These are phyloP conservation scores for Penicillium sp. DNA, from an alignment of 2,329 filamentous ascomycete species.

Conservation along the genomic window DNA sequence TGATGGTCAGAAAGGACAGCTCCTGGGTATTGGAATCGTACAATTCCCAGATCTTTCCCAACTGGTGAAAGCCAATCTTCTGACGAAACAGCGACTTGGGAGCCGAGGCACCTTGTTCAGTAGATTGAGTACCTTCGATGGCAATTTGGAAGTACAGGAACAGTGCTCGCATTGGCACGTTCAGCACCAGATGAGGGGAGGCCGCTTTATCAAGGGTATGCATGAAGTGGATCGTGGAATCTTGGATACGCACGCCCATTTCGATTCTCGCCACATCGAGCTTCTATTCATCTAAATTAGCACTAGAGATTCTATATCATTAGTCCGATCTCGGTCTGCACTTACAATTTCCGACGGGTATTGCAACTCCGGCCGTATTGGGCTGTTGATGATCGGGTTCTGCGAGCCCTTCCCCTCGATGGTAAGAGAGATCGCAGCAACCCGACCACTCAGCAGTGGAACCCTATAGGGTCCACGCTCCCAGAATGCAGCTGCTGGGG, in stretches of 20 bases:
- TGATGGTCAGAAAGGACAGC: slow-evolving; percentile 37
- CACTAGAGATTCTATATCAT: neutral
- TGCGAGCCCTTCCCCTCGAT: slow-evolving; percentile 26
- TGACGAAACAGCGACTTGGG: slow-evolving; percentile 40
- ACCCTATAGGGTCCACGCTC: slow-evolving; percentile 24
- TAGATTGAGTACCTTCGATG: neutral
- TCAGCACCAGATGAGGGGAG: slow-evolving; percentile 35
- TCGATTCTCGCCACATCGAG: slow-evolving; percentile 51
- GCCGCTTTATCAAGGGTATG: slow-evolving; percentile 42
- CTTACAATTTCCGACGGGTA: slow-evolving; percentile 41
- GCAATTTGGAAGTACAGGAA: slow-evolving; percentile 46
- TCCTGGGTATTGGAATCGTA: slow-evolving; percentile 15
- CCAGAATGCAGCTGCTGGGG: slow-evolving; percentile 56
- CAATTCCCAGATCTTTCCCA: slow-evolving; percentile 41
- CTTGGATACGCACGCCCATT: too few species aligned
- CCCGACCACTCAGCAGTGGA: slow-evolving; percentile 27
- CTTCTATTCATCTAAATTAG: slow-evolving; percentile 31
- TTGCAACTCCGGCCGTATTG: slow-evolving; percentile 28
- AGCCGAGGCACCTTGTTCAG: neutral
- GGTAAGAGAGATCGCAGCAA: slow-evolving; percentile 20
- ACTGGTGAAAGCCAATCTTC: slow-evolving; percentile 46
- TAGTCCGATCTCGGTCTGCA: neutral
- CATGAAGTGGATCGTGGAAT: slow-evolving; percentile 65
- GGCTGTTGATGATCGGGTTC: slow-evolving; percentile 32
- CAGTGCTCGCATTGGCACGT: slow-evolving; percentile 46